phyloP scores from a whole-genome alignment of 1,284 basidiomycete genomes.

The Golubevia sp. region DNA sequence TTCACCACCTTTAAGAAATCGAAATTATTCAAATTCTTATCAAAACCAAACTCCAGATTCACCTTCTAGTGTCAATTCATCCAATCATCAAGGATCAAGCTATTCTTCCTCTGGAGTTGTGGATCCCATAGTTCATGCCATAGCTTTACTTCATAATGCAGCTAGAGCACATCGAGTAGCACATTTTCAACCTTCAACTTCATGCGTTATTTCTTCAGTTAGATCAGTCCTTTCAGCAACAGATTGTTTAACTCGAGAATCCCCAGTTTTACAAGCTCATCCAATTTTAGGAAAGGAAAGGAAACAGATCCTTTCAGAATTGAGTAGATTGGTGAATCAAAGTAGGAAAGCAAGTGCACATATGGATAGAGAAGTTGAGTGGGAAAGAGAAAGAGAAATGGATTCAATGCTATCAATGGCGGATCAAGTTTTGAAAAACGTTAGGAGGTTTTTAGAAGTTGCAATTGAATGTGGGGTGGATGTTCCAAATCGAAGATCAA shows the following conservation, averaged over 20 bases:
- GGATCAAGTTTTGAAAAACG: slow-evolving; percentile 63
- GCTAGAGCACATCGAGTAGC: slow-evolving; percentile 75
- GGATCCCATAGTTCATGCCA: slow-evolving; percentile 73
- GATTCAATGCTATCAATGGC: slow-evolving; percentile 64
- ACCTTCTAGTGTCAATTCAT: too few species aligned
- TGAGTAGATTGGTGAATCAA: slow-evolving; percentile 82
- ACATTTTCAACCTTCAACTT: slow-evolving; percentile 71
- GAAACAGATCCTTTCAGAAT: slow-evolving; percentile 78
- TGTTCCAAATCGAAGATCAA: slow-evolving; percentile 66
- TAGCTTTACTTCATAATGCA: slow-evolving; percentile 82
- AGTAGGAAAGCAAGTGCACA: slow-evolving; percentile 78
- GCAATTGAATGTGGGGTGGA: slow-evolving; percentile 79
- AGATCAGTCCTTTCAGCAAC: slow-evolving; percentile 83
- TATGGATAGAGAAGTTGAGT: slow-evolving; percentile 39
- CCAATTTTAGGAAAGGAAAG: slow-evolving; percentile 76
- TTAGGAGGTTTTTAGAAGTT: slow-evolving; percentile 67
- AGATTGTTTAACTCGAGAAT: slow-evolving; percentile 83
- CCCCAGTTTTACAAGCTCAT: slow-evolving; percentile 72
- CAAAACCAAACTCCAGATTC: too few species aligned
- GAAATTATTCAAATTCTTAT: too few species aligned
- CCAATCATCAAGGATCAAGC: too few species aligned
- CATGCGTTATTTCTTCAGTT: slow-evolving; percentile 89
- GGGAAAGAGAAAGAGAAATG: slow-evolving; percentile 53
- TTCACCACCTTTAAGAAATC: too few species aligned
- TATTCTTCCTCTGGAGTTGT: too few species aligned